Percentiles rank a stretch among this genome's conserved stretches.
These are phyloP conservation scores for Sechiopsis laciniata DNA, from an alignment of 306 rosid species.

Conservation along the genomic window DNA sequence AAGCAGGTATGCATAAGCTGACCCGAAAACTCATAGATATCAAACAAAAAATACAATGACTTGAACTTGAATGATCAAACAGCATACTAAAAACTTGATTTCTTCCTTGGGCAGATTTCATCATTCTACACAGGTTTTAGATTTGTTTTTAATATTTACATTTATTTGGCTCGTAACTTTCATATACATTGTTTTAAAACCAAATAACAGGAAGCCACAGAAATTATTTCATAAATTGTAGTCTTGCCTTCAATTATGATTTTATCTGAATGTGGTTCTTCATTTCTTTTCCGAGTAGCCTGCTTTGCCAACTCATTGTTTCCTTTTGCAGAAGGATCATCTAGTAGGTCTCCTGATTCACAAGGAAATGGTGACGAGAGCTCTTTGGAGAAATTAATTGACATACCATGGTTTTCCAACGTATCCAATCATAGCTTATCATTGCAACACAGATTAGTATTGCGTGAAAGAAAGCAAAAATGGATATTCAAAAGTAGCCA, in stretches of 20 bases:
- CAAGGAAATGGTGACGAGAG: constrained; percentile 27
- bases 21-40: no score
- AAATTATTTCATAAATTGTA: not conserved
- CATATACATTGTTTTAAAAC: not conserved
- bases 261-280: not conserved
- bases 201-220: not conserved
- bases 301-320: constrained; percentile 21
- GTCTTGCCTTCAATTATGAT: not conserved
- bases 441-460: constrained; percentile 32
- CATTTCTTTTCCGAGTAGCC: constrained; percentile 3
- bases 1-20: no score
- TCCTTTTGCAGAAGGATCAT: constrained; percentile 34
- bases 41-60: not conserved
- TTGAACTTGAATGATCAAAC: not conserved
- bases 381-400: constrained; percentile 27
- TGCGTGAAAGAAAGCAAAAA: constrained; percentile 52
- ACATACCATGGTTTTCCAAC: constrained; percentile 39
- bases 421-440: constrained; percentile 23
- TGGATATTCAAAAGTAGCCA: constrained; percentile 37
- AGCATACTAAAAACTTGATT: not conserved
- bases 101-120: not conserved
- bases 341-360: constrained; percentile 24
- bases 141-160: not conserved
- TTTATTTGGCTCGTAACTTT: not conserved
- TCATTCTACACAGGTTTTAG: not conserved